Base-by-base conservation (phyloP, 202 grass and related monocot species). In the Elaeis oleifera region DNA sequence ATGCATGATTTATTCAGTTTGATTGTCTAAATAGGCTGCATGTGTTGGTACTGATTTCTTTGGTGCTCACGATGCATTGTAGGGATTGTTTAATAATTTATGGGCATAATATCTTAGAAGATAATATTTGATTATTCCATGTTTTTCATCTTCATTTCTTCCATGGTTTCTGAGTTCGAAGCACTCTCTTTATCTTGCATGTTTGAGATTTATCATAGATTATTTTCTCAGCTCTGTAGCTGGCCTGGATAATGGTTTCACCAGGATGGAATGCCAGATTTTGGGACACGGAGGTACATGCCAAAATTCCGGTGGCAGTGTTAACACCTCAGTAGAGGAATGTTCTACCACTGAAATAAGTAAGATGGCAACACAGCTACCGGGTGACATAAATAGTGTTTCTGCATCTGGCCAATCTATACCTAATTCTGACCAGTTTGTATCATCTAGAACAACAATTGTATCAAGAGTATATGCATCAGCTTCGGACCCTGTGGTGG, bases 211-310 rank as follows among this genome's bases (percentile, higher is more conserved):
- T 14, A 11, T 44, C 36, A 44, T 44, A 3, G 9, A 13, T 13
- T 44, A 44, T 44, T 44, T 71, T 71, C 67, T 60, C 83, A 95
- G 85, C 74, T 64, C 23, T 36, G 72, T 76, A 71, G 78, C 63
- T 81, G 70, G 76, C 58, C 57, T 80, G 58, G 58, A 65, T 49
- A 86, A 83, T 59, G 76, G 85, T 69, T 63, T 78, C 5, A 54
- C 53, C 68, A 72, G 67, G 53, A 68, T 24, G 56, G 62, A 77
- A 50, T 22, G 77, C 27, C 55, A 22, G 51, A 48, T 69, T 25
- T 8, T 24, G 20, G 65, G 72, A 60, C 60, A 72, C 22, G 70
- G 60, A 48, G 59, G 31, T 48, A 16, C 58, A 49, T 15, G 72
- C 8, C 64, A 73, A 49, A 8, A 50, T 8, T 77, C 75, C 60